Conservation (phyloP, 495 filamentous ascomycete genomes). For the Penicillium crystallinum region DNA sequence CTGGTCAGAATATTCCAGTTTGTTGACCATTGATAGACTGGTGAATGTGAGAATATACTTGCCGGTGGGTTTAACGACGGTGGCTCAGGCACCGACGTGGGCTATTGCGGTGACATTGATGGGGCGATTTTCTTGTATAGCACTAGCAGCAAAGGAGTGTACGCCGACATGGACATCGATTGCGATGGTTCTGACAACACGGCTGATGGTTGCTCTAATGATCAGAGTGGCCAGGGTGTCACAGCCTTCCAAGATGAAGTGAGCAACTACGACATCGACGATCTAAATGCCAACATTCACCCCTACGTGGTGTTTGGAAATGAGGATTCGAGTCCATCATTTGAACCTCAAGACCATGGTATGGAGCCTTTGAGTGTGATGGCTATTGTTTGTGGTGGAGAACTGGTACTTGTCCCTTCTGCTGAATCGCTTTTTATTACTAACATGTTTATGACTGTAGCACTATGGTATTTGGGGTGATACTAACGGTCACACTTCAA, state of each 20-base stretch:
- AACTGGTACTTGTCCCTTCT: conserved; percentile 39
- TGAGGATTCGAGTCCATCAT: conserved; percentile 26
- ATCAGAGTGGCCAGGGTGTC: conserved; percentile 45
- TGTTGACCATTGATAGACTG: conserved; percentile 7
- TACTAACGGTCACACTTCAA: conserved; percentile 49
- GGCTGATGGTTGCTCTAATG: conserved; percentile 46
- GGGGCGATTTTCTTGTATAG: conserved; percentile 29
- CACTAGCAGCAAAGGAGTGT: conserved; percentile 16
- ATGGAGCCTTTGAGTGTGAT: conserved; percentile 58
- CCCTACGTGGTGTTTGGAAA: conserved; percentile 67
- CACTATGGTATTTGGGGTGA: conserved; percentile 67
- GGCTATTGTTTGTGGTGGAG: conserved; percentile 54
- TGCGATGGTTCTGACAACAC: conserved; percentile 55
- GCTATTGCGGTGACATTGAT: conserved; percentile 28
- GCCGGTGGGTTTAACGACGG: conserved; percentile 24
- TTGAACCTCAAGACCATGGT: conserved; percentile 46
- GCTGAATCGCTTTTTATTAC: not conserved
- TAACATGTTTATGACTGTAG: conserved; percentile 15
- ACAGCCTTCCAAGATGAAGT: conserved; percentile 53
- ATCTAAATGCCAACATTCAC: conserved; percentile 58
- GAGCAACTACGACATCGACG: conserved; percentile 39
- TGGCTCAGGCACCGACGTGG: conserved; percentile 6
- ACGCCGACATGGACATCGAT: conserved; percentile 58
- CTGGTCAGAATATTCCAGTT: not conserved
- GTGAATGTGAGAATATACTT: conserved; percentile 20